Evolutionary conservation across 1,284 basidiomycete species (phyloP).

Genomic region (Fomitopsis betulina): DNA sequence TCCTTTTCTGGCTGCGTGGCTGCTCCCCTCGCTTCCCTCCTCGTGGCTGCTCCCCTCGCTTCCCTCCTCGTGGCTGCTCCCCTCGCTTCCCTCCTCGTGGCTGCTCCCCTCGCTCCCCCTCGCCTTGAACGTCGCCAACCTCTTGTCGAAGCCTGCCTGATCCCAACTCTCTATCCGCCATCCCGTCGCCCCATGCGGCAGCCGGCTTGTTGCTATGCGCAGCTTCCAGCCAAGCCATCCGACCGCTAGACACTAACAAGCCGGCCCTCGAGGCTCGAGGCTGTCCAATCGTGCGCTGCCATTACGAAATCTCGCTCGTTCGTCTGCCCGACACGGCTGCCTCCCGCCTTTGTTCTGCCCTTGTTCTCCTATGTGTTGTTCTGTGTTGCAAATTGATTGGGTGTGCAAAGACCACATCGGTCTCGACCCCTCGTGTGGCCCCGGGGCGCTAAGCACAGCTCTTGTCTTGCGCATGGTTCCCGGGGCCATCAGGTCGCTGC

Average conservation of each 20-base stretch:
- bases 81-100: background rate
- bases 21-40: background rate
- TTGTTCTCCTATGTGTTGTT: background rate
- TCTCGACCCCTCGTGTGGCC: background rate
- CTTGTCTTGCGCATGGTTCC: background rate
- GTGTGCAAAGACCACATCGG: background rate
- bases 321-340: background rate
- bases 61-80: background rate
- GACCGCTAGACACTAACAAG: background rate
- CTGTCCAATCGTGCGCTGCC: background rate
- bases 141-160: background rate
- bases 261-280: background rate
- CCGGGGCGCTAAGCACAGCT: background rate
- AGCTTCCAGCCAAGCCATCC: background rate
- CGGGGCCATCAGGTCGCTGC: background rate
- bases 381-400: background rate
- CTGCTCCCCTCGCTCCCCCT: background rate
- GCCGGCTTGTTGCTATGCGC: background rate
- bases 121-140: background rate
- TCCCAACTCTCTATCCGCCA: background rate
- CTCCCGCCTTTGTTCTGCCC: background rate
- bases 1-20: background rate
- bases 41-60: background rate
- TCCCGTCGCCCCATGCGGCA: background rate
- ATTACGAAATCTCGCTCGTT: background rate